These are phyloP conservation scores for Kwoniella sp. DNA, from an alignment of 768 basidiomycete genomes.

Conservation along the genomic window DNA sequence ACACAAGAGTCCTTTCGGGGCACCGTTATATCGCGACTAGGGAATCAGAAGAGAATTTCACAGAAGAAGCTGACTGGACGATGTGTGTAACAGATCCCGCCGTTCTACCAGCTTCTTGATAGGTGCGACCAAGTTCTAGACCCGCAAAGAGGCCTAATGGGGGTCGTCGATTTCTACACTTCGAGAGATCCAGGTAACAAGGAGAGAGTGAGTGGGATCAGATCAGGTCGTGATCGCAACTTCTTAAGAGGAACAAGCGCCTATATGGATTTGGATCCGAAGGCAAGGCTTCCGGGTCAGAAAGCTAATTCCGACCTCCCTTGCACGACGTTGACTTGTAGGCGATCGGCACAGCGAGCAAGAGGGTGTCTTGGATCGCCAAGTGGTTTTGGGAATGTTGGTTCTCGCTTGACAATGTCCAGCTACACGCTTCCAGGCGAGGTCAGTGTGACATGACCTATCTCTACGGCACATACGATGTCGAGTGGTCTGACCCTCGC, in stretches of 20 bases:
- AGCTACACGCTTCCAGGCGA: conserved; percentile 62
- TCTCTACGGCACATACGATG: not conserved
- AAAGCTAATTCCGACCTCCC: too few relatives aligned
- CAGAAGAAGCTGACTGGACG: not conserved
- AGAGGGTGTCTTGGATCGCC: conserved; percentile 67
- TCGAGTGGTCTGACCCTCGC: too few relatives aligned
- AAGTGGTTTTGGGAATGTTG: conserved; percentile 78
- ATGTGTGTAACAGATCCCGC: conserved; percentile 60
- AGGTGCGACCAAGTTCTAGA: conserved; percentile 68
- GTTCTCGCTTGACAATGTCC: conserved; percentile 60
- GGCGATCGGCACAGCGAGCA: conserved; percentile 67
- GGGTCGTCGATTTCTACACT: conserved; percentile 71
- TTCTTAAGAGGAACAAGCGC: too few relatives aligned
- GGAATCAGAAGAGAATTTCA: not conserved
- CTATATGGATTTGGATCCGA: too few relatives aligned
- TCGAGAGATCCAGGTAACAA: conserved; percentile 48
- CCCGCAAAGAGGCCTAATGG: conserved; percentile 65
- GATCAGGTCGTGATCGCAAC: conserved; percentile 8
- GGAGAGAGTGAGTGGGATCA: conserved; percentile 34
- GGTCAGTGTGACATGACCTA: too few relatives aligned
- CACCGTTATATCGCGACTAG: too few relatives aligned
- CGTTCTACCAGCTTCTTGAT: conserved; percentile 69
- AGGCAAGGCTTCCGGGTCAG: too few relatives aligned
- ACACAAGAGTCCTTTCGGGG: too few relatives aligned
- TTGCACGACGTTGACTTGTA: conserved; percentile 60